Evolutionary conservation across 768 basidiomycete species (phyloP), one percentile per base, ranked within the genome.

Genomic region (Suillus fuscotomentosus): DNA sequence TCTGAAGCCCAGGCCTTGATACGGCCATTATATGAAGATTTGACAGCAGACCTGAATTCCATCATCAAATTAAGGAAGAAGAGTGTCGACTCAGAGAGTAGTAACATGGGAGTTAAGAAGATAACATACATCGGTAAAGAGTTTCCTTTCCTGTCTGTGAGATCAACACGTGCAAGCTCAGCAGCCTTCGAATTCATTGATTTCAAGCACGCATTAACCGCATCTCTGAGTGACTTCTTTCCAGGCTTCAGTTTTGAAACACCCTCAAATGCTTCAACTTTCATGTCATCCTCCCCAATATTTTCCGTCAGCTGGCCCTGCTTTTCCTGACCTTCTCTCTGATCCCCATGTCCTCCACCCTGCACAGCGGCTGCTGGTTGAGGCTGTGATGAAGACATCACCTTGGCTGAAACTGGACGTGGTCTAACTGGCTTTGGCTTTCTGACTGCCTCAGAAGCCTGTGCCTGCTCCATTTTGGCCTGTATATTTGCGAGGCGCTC

Each of bases 31-130:
- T 10, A n/a, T 47, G 45, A 47, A 47, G 45, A 10, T 47, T 47
- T 47, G 9, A 47, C n/a, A n/a, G 45, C 10, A 0, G n/a, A 47
- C 45, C 45, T 47, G 10, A 47, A 47, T 47, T 47, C 45, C n/a
- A n/a, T n/a, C 3, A 57, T 56, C 22, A 63, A 4, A 22, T 47
- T 47, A 24, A 63, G 50, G 42, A 63, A 63, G 41, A 63, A 63
- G 22, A 63, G 54, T 31, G 55, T 51, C 11, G 43, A 36, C 47
- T 63, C 63, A 57, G 63, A 59, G 55, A 63, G 45, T 27, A 50
- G 34, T 10, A 63, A 27, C 63, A 63, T 63, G 45, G 56, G 9
- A 47, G 27, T 27, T 27, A 27, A 27, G 27, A 27, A 27, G 27
- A 59, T 9, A 45, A 47, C 45, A n/a, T 47, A 47, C 45, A 41